phyloP scores from a whole-genome alignment of 805 yeast genomes.

The Schwanniomyces yamadae region DNA sequence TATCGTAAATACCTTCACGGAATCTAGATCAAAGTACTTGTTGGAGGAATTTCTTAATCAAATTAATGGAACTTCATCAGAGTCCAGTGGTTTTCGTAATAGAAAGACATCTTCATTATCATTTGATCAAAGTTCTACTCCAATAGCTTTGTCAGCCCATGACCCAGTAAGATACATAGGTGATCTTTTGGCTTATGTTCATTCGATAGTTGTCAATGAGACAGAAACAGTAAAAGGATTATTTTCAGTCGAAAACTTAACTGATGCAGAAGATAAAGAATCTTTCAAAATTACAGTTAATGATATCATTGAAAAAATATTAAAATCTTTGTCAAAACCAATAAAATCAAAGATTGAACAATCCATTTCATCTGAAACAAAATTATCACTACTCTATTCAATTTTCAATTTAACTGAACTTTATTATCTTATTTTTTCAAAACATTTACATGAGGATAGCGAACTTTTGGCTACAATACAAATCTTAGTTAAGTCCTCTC shows the following conservation, averaged over 20 bases:
- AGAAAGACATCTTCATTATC: conserved; percentile 3
- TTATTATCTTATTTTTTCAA: conserved; percentile 67
- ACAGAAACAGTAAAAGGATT: conserved; percentile 68
- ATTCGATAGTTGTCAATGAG: conserved; percentile 83
- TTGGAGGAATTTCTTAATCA: conserved; percentile 68
- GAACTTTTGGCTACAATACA: conserved; percentile 23
- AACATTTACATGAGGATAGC: conserved; percentile 30
- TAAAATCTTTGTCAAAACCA: conserved; percentile 58
- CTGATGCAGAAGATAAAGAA: conserved; percentile 23
- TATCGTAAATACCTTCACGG: conserved; percentile 61
- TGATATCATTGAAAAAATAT: conserved; percentile 47
- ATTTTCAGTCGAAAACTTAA: conserved; percentile 32
- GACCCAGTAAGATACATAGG: conserved; percentile 84
- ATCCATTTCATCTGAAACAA: conserved; percentile 62
- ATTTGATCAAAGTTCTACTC: conserved; percentile 26
- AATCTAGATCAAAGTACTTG: conserved; percentile 63
- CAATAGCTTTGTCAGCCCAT: conserved; percentile 65
- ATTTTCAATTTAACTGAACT: conserved; percentile 63
- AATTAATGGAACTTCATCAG: conserved; percentile 35
- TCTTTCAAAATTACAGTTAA: conserved; percentile 26
- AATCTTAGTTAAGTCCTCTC: conserved; percentile 23
- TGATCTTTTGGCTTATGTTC: conserved; percentile 84
- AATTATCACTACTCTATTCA: conserved; percentile 53
- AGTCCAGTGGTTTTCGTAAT: conserved; percentile 1
- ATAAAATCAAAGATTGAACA: conserved; percentile 66